These are phyloP conservation scores for Blastomyces silverae DNA, from an alignment of 2,329 filamentous ascomycete species.

Conservation along the genomic window DNA sequence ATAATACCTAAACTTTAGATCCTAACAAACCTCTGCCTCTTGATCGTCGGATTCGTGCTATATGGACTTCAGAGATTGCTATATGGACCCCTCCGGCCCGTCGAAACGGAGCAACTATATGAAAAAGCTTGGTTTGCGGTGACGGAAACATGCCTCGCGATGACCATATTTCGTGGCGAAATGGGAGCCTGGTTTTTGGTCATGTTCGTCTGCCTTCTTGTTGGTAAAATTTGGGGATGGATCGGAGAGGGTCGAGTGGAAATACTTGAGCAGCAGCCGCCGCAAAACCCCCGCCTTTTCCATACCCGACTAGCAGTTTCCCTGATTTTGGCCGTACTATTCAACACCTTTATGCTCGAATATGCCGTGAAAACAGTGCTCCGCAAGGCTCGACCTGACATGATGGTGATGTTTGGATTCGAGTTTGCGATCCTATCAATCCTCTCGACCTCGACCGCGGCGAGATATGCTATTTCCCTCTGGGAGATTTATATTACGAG, in stretches of 20 bases:
- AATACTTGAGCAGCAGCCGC: conserved; percentile 89
- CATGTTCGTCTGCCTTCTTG: conserved; percentile 90
- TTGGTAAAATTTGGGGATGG: conserved; percentile 97
- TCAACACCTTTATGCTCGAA: conserved; percentile 70
- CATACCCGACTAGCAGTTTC: conserved; percentile 75
- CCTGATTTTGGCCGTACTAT: conserved; percentile 68
- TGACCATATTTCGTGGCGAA: conserved; percentile 97
- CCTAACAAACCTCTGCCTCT: conserved; percentile 80
- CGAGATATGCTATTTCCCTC: conserved; percentile 71
- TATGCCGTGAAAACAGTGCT: conserved; percentile 80
- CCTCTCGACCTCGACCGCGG: conserved; percentile 68
- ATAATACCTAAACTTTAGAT: conserved; percentile 51
- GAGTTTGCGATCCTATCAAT: conserved; percentile 86
- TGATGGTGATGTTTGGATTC: conserved; percentile 99
- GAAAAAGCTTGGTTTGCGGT: conserved; percentile 98
- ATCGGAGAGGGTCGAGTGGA: conserved; percentile 94
- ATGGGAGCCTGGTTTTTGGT: conserved; percentile 89
- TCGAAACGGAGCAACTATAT: conserved; percentile 94
- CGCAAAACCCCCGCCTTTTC: conserved; percentile 79
- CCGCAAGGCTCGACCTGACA: conserved; percentile 81
- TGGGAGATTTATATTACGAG: conserved; percentile 68
- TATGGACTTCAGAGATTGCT: conserved; percentile 84
- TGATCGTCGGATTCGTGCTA: conserved; percentile 71
- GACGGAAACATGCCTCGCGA: conserved; percentile 91
- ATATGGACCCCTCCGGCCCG: conserved; percentile 81